A percentile compares a stretch with the other conserved stretches of the same genome.
phyloP scores from a whole-genome alignment of 176 grass and related monocot species.

The Oryza longistaminata region DNA sequence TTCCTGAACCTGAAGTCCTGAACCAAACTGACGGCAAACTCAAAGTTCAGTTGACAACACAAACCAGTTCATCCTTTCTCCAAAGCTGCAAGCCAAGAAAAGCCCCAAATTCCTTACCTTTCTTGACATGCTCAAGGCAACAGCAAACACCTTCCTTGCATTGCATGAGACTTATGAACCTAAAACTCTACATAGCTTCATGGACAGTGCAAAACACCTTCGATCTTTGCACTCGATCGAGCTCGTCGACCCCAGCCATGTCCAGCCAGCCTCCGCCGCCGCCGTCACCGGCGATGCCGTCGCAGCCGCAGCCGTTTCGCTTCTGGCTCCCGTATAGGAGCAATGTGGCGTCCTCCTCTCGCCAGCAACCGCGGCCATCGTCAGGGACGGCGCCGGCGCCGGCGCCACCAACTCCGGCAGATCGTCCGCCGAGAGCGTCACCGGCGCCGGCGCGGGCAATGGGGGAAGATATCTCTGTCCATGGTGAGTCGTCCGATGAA shows the following conservation, averaged over 20 bases:
- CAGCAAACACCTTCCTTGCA: conserved; percentile 7
- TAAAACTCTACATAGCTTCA: conserved; percentile 17
- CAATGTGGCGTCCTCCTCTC: conserved; percentile 14
- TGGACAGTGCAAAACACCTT: neutral
- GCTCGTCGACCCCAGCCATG: conserved; percentile 28
- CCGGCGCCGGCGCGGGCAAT: neutral
- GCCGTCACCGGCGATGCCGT: neutral
- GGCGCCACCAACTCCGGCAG: conserved; percentile 1
- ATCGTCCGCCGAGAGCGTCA: neutral
- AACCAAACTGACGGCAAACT: neutral
- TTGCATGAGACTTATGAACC: conserved; percentile 19
- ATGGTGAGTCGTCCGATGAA: conserved; percentile 19
- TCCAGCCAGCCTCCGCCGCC: conserved; percentile 14
- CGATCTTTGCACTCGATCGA: neutral
- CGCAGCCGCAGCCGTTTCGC: conserved; percentile 42
- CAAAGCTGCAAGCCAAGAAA: conserved; percentile 49
- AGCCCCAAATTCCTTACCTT: conserved; percentile 46
- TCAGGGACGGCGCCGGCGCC: neutral
- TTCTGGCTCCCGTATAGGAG: conserved; percentile 58
- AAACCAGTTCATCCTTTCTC: conserved; percentile 38
- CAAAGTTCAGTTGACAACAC: neutral
- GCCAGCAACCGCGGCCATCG: conserved; percentile 30
- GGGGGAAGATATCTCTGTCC: conserved; percentile 16
- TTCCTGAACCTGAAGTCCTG: conserved; percentile 16
- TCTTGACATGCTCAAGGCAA: conserved; percentile 26